Conservation (phyloP, 345 rosid species). For the Trapa bicornis region DNA sequence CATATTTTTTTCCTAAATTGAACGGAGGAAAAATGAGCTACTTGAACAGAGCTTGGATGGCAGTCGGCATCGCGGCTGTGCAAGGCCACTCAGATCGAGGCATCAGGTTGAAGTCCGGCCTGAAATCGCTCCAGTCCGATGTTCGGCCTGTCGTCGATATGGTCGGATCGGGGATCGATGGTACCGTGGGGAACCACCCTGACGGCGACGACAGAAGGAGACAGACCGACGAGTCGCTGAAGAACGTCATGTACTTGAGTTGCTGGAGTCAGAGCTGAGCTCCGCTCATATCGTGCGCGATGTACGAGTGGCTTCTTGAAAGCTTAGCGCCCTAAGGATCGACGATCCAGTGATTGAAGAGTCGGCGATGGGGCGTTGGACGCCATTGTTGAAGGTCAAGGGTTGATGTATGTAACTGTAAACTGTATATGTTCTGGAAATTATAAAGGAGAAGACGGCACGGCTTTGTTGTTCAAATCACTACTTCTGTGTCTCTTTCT, state of each 20-base stretch:
- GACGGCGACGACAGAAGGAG: slow-evolving; percentile 11
- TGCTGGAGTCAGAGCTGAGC: slow-evolving; percentile 22
- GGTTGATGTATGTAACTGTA: background rate
- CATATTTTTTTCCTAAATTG: too few species aligned
- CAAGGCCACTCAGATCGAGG: slow-evolving; percentile 62
- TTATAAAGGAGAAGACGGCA: too few species aligned
- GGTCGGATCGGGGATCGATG: slow-evolving; percentile 29
- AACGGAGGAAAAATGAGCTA: too few species aligned
- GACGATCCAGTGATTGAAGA: background rate
- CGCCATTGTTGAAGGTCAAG: background rate
- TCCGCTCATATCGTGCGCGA: background rate
- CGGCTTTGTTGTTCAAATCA: too few species aligned
- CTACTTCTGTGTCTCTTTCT: too few species aligned
- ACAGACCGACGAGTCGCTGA: slow-evolving; percentile 61
- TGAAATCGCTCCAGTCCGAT: slow-evolving; percentile 39
- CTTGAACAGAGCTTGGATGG: background rate
- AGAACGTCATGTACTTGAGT: slow-evolving; percentile 70
- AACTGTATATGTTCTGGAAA: too few species aligned
- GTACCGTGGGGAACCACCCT: slow-evolving; percentile 8
- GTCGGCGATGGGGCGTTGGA: background rate
- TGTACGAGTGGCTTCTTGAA: background rate
- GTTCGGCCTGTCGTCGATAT: slow-evolving; percentile 38
- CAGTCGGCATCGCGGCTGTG: slow-evolving; percentile 24
- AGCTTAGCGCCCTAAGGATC: background rate
- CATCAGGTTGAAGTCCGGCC: slow-evolving; percentile 29